These are phyloP conservation scores for Psophocarpus tetragonolobus DNA, from an alignment of 306 rosid genomes.

Conservation along the genomic window DNA sequence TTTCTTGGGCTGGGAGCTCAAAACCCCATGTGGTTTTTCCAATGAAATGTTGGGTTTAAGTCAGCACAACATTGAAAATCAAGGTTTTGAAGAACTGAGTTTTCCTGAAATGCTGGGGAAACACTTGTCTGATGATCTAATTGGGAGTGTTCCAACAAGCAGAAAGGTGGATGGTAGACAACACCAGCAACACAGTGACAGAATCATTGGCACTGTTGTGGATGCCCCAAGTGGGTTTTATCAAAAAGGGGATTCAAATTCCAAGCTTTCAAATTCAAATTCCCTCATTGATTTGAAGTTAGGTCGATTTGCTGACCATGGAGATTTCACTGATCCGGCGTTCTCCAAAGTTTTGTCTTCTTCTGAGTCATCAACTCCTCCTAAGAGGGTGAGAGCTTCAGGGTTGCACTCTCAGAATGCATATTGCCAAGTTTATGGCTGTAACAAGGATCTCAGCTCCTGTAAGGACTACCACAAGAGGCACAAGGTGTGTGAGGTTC, in stretches of 20 bases:
- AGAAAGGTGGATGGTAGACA: slow-evolving; percentile 30
- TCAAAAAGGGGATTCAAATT: slow-evolving; percentile 53
- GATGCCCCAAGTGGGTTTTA: slow-evolving; percentile 40
- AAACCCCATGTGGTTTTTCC: slow-evolving; percentile 54
- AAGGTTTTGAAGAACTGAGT: slow-evolving; percentile 63
- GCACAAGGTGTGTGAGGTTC: slow-evolving; percentile 92
- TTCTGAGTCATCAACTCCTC: slow-evolving; percentile 58
- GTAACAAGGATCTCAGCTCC: slow-evolving; percentile 79
- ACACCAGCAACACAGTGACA: slow-evolving; percentile 15
- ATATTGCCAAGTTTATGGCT: slow-evolving; percentile 87
- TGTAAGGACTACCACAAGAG: slow-evolving; percentile 88
- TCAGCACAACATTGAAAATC: slow-evolving; percentile 53
- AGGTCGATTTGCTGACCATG: slow-evolving; percentile 61
- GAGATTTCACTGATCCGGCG: slow-evolving; percentile 41
- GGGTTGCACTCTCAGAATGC: slow-evolving; percentile 53
- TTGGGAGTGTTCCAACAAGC: slow-evolving; percentile 39
- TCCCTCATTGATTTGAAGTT: slow-evolving; percentile 82
- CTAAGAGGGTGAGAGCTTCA: slow-evolving; percentile 59
- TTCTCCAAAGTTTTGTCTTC: slow-evolving; percentile 65
- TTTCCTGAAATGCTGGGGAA: slow-evolving; percentile 57
- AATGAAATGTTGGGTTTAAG: slow-evolving; percentile 43
- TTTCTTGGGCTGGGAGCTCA: slow-evolving; percentile 64
- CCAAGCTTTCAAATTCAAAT: slow-evolving; percentile 67
- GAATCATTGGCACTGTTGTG: slow-evolving; percentile 35
- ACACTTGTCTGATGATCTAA: slow-evolving; percentile 44